phyloP scores from a whole-genome alignment of 768 basidiomycete genomes.

The Lactarius trivialis region DNA sequence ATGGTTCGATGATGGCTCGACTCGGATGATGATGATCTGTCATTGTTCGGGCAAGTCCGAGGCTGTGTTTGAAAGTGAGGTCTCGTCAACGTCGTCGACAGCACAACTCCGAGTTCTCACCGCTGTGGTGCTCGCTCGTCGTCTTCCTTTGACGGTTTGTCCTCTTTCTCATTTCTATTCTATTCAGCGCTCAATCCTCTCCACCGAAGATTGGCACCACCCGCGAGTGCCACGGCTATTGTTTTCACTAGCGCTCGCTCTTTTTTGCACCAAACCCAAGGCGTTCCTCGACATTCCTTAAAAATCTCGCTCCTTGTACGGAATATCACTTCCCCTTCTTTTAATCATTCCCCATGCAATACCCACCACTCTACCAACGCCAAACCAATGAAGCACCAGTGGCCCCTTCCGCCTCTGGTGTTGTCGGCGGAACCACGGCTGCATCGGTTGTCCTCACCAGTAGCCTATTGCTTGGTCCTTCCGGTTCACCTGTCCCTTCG shows the following conservation, averaged over 20 bases:
- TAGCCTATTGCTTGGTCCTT: slow-evolving; percentile 9
- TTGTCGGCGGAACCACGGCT: slow-evolving; percentile 1
- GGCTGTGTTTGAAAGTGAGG: not conserved
- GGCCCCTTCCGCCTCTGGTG: slow-evolving; percentile 5
- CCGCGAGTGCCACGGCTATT: not conserved
- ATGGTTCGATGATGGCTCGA: not conserved
- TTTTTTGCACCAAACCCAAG: slow-evolving; percentile 4
- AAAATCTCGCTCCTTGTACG: slow-evolving; percentile 12
- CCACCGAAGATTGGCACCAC: not conserved
- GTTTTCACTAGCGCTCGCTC: not conserved
- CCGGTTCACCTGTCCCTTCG: not conserved
- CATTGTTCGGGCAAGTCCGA: not conserved
- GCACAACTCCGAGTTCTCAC: no score
- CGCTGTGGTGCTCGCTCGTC: not conserved
- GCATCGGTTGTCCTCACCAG: not conserved
- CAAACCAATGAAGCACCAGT: not conserved
- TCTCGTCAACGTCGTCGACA: no score
- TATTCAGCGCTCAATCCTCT: not conserved
- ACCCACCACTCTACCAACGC: slow-evolving; percentile 7
- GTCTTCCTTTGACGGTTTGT: slow-evolving; percentile 1
- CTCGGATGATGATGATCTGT: not conserved
- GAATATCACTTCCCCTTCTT: not conserved
- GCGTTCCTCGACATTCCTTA: slow-evolving; percentile 7
- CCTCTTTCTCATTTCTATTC: not conserved
- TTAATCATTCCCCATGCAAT: slow-evolving; percentile 3